These are phyloP conservation scores for Leccinum disarticulatum DNA, from an alignment of 768 basidiomycete species.

Conservation along the genomic window DNA sequence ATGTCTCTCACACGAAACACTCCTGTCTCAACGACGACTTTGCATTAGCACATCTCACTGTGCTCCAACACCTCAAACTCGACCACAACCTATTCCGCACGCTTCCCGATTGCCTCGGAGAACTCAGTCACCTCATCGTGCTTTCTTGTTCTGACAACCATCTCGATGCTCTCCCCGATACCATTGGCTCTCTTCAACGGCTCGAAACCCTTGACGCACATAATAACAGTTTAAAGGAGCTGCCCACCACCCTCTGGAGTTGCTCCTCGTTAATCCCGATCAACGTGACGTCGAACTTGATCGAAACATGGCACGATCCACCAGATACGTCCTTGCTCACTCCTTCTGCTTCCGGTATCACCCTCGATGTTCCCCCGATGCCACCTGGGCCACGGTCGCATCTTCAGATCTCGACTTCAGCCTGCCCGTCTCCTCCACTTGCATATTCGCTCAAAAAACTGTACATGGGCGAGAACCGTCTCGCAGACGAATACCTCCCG, in stretches of 20 bases:
- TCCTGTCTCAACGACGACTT: slow-evolving; percentile 78
- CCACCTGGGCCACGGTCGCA: slow-evolving; percentile 16
- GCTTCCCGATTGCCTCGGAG: slow-evolving; percentile 81
- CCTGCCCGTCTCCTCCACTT: slow-evolving; percentile 51
- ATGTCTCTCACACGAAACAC: slow-evolving; percentile 86
- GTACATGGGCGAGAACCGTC: slow-evolving; percentile 86
- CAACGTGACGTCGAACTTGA: slow-evolving; percentile 87
- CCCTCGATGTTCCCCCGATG: slow-evolving; percentile 21
- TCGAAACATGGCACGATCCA: slow-evolving; percentile 71
- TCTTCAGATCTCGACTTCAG: slow-evolving; percentile 24
- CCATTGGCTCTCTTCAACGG: slow-evolving; percentile 73
- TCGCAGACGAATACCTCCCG: slow-evolving; percentile 77
- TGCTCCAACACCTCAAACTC: slow-evolving; percentile 69
- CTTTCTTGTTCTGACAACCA: slow-evolving; percentile 93
- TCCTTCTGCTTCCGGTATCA: slow-evolving; percentile 21
- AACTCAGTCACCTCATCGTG: slow-evolving; percentile 64
- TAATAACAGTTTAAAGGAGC: slow-evolving; percentile 80
- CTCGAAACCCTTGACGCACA: slow-evolving; percentile 83
- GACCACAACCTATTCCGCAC: slow-evolving; percentile 85
- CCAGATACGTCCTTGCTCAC: slow-evolving; percentile 37
- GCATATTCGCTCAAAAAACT: slow-evolving; percentile 72
- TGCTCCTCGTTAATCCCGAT: slow-evolving; percentile 70
- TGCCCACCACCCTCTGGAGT: slow-evolving; percentile 81
- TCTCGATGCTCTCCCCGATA: slow-evolving; percentile 69
- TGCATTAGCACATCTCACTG: slow-evolving; percentile 68